A percentile compares a stretch with the other conserved stretches of the same genome.
These are phyloP conservation scores for Fraxinus angustifolia DNA, from an alignment of 305 asterid species.

Conservation along the genomic window DNA sequence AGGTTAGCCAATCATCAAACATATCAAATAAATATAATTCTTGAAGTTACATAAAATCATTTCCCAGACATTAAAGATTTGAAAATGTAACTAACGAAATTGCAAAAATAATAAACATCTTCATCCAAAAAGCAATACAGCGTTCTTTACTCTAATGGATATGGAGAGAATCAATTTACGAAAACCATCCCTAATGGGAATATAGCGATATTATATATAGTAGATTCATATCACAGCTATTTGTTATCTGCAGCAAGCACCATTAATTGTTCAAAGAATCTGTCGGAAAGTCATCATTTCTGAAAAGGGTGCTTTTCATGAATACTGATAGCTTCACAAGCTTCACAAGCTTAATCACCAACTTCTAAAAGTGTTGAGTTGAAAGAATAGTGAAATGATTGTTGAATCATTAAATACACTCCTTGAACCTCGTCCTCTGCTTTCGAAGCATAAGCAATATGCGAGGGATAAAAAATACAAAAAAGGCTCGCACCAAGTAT, in stretches of 20 bases:
- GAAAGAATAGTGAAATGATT: slow-evolving; percentile 1
- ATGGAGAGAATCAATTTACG: not conserved
- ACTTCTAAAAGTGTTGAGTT: slow-evolving; percentile 9
- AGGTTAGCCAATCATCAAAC: not conserved
- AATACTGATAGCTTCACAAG: slow-evolving; percentile 15
- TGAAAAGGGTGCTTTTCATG: not conserved
- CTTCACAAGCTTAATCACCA: slow-evolving; percentile 19
- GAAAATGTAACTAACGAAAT: not conserved
- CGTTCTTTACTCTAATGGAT: not conserved
- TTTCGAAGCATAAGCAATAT: not conserved
- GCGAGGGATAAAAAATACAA: not conserved
- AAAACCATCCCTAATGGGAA: not conserved
- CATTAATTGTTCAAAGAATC: not conserved
- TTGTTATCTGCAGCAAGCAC: slow-evolving; percentile 12
- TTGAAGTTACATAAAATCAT: not conserved
- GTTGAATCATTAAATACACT: not conserved
- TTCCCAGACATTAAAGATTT: not conserved
- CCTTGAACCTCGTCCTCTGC: not conserved
- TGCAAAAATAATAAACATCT: not conserved
- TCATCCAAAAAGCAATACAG: not conserved
- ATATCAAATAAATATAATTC: not conserved
- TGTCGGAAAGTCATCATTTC: not conserved
- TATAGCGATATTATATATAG: slow-evolving; percentile 8
- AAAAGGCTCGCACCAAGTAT: not conserved
- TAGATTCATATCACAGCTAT: slow-evolving; percentile 6